phyloP scores from a whole-genome alignment of 129 eudicot genomes.

The Scalesia atractyloides region DNA sequence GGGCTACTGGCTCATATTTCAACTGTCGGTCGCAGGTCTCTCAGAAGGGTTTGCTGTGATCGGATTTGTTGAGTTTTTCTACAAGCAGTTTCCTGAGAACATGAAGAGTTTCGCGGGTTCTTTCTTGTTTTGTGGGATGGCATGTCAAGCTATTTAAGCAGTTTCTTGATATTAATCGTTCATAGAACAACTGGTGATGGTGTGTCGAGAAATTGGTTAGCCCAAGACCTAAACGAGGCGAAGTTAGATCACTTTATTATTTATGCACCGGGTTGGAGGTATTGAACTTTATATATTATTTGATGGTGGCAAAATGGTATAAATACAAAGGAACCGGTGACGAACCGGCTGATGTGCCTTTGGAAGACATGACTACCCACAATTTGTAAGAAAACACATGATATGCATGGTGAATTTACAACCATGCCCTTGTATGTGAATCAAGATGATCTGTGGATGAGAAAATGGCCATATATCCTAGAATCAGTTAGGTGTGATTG shows the following conservation, averaged over 20 bases:
- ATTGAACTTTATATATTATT: constrained; percentile 45
- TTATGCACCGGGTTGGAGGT: constrained; percentile 38
- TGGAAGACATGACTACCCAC: constrained; percentile 35
- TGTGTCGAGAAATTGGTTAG: constrained; percentile 49
- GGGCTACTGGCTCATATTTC: constrained; percentile 47
- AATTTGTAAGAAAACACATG: constrained; percentile 8
- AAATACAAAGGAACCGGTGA: constrained; percentile 52
- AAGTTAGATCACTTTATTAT: constrained; percentile 57
- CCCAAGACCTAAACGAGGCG: constrained; percentile 66
- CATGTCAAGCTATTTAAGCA: constrained; percentile 48
- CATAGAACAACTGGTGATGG: constrained; percentile 39
- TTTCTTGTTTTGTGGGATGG: constrained; percentile 47
- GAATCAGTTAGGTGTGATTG: neutral
- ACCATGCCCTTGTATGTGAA: neutral
- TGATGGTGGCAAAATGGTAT: constrained; percentile 65
- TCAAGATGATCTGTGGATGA: neutral
- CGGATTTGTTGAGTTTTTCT: constrained; percentile 50
- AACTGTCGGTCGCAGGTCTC: constrained; percentile 46
- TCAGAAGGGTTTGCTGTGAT: constrained; percentile 53
- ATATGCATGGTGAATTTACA: neutral
- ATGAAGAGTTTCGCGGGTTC: constrained; percentile 61
- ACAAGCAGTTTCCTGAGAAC: constrained; percentile 58
- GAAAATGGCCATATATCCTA: too few relatives aligned
- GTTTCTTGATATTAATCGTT: constrained; percentile 46
- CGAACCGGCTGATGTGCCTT: constrained; percentile 21